Base-by-base conservation (phyloP, 176 grass and related monocot genomes). In the Ampelocalamus luodianensis region DNA sequence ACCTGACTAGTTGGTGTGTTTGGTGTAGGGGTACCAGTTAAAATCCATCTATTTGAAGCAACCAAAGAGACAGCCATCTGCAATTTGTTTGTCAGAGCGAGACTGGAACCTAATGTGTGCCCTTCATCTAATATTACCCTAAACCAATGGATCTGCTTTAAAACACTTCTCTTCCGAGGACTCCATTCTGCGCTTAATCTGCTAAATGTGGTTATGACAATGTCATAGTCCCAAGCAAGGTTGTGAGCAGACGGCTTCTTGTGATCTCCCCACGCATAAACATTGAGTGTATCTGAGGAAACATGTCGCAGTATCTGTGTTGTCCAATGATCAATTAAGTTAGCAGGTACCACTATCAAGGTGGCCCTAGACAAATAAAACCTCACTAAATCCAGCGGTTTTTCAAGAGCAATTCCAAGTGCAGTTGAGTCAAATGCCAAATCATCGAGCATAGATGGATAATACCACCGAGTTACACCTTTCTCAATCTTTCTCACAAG, bases 151-250 rank as follows among this genome's bases (percentile, higher is more conserved):
- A 98, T 90, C 81, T 95, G 96, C 88, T 88, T 94, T 80, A 98
- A 78, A 76, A 85, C 78, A 67, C 96, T 98, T 77, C 83, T 86
- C 93, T 98, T 98, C 36, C 69, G 80, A 78, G 89, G 96, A 64
- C 83, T 64, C 96, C 96, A 95, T 83, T 95, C 93, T 71, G 91
- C 81, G 80, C 96, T 98, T 85, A 98, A 95, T 81, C 91, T 90
- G 68, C 85, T 91, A 86, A 98, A 98, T 39, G 96, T 95, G 68
- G 96, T 95, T 85, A 95, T 90, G 70, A 98, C 89, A 75, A 98
- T 87, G 80, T 98, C 96, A 88, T 92, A 94, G 78, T 95, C 96
- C 96, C 96, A 98, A 67, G 96, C 96, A 85, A 98, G 96, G 87
- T 79, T 87, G 79, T 90, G 87, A 83, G 91, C 86, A 92, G 76